A percentile compares a stretch with the other conserved stretches of the same genome.
Conservation (phyloP, 768 basidiomycete genomes). For the Kondoa subrosea region DNA sequence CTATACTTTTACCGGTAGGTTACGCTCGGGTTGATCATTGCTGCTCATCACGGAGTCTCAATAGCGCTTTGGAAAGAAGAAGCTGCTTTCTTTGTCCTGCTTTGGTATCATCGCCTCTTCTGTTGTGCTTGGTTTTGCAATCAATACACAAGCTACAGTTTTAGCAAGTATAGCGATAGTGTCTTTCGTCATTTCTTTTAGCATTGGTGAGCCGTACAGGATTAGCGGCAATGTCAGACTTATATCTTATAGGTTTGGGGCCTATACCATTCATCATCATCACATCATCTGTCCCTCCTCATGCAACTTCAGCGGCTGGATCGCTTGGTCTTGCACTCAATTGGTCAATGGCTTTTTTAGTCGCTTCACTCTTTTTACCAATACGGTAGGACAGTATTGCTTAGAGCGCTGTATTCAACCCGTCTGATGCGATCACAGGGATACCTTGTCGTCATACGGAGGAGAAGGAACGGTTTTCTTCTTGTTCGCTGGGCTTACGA, state of each 20-base stretch:
- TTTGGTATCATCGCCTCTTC: background rate
- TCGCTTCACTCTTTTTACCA: background rate
- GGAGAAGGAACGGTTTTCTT: constrained; percentile 5
- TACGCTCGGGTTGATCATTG: too few relatives aligned
- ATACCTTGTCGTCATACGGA: background rate
- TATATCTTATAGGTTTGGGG: background rate
- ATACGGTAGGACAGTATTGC: background rate
- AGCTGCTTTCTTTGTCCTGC: background rate
- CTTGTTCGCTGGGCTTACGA: background rate
- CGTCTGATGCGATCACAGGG: background rate
- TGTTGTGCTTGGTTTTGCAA: background rate
- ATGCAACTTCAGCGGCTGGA: constrained; percentile 3
- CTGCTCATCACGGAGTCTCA: background rate
- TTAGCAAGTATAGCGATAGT: background rate
- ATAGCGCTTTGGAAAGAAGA: background rate
- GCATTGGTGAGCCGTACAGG: background rate
- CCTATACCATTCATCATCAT: constrained; percentile 5
- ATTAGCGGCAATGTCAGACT: background rate
- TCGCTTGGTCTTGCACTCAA: background rate
- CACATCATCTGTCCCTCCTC: background rate
- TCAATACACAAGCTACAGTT: background rate
- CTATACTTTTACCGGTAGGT: background rate
- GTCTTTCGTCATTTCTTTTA: background rate
- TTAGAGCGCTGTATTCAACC: background rate
- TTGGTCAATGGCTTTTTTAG: background rate